Percentiles rank a stretch among this genome's conserved stretches.
Conservation (phyloP, 164 flowering plant genomes). For the Liriodendron chinense region DNA sequence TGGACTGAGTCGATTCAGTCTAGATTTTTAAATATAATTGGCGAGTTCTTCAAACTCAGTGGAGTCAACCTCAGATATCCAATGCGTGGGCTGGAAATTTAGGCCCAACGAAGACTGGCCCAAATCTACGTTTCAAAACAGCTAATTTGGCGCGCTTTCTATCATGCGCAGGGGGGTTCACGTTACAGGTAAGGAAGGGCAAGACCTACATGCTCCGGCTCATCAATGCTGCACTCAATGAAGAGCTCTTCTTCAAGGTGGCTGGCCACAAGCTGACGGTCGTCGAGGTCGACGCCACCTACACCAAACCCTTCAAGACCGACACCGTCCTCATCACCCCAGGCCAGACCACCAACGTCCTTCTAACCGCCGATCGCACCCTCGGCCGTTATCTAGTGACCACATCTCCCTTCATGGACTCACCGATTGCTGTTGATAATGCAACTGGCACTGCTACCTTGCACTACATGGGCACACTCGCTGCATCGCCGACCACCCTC, state of each 20-base stretch:
- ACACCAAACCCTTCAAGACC: conserved; percentile 60
- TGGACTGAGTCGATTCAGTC: conserved; percentile 16
- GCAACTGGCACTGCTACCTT: conserved; percentile 59
- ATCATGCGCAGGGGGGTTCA: conserved; percentile 30
- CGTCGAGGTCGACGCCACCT: conserved; percentile 67
- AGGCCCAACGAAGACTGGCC: no score
- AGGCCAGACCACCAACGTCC: conserved; percentile 78
- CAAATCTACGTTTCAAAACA: no score
- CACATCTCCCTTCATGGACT: conserved; percentile 72
- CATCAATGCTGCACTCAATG: conserved; percentile 77
- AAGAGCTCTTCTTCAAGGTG: conserved; percentile 66
- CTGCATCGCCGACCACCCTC: conserved; percentile 34
- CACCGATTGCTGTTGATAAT: conserved; percentile 67
- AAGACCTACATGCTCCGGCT: conserved; percentile 62
- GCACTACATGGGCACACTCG: conserved; percentile 57
- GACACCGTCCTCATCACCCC: conserved; percentile 63
- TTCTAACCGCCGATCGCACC: conserved; percentile 36
- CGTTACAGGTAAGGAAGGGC: conserved; percentile 32
- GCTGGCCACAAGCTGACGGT: conserved; percentile 62
- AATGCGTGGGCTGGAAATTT: no score
- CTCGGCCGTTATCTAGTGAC: conserved; percentile 55
- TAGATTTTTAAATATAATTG: not conserved
- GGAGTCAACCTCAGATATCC: not conserved
- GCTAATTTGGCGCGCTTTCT: not conserved
- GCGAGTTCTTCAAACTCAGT: not conserved